A percentile compares a stretch with the other conserved stretches of the same genome.
These are phyloP conservation scores for Naganishia vishniacii DNA, from an alignment of 768 basidiomycete genomes.

Conservation along the genomic window DNA sequence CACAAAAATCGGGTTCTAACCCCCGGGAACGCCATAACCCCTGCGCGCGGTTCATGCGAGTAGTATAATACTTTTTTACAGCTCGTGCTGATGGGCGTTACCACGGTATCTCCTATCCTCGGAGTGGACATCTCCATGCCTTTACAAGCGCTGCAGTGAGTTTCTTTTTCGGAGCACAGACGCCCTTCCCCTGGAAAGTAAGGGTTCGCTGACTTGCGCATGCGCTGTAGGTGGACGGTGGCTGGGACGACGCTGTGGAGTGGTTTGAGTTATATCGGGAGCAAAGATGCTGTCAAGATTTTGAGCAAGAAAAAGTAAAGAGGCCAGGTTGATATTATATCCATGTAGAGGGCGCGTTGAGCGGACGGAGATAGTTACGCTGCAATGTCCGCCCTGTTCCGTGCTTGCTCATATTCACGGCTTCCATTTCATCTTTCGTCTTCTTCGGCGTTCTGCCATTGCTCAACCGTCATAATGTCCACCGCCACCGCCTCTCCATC, in stretches of 20 bases:
- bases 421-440: no score
- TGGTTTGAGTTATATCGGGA: slow-evolving; percentile 55
- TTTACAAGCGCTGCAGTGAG: slow-evolving; percentile 71
- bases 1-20: background rate
- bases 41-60: no score
- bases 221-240: slow-evolving; percentile 65
- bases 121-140: slow-evolving; percentile 57
- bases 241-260: slow-evolving; percentile 89
- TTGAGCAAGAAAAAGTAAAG: slow-evolving; percentile 9
- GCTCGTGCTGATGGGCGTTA: slow-evolving; percentile 80
- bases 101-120: slow-evolving; percentile 75
- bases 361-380: no score
- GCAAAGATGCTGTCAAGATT: slow-evolving; percentile 29
- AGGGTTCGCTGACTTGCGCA: no score
- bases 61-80: slow-evolving; percentile 91
- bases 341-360: no score
- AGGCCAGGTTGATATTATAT: background rate
- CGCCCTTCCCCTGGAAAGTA: no score
- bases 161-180: no score
- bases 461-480: background rate
- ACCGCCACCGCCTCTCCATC: slow-evolving; percentile 11
- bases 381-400: background rate
- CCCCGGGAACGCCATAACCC: no score
- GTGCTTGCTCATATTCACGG: no score
- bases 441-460: no score